Conservation (phyloP, 2,329 filamentous ascomycete species). For the Lasiodiplodia sp. region DNA sequence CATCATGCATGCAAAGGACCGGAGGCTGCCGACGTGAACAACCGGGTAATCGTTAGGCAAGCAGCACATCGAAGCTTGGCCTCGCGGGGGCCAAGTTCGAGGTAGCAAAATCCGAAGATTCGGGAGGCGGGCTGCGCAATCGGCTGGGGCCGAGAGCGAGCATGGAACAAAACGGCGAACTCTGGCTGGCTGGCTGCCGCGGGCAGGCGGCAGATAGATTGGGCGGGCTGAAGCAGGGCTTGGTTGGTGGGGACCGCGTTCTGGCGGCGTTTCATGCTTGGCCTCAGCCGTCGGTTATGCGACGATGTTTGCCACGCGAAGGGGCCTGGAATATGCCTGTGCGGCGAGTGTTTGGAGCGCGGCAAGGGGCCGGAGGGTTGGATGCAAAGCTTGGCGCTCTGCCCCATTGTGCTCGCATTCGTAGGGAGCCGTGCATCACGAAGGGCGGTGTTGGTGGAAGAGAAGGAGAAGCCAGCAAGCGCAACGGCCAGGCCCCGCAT, state of each 20-base stretch:
- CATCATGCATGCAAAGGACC: not conserved
- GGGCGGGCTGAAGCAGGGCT: not conserved
- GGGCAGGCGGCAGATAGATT: conserved; percentile 8
- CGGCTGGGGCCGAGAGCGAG: conserved; percentile 2
- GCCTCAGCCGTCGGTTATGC: conserved; percentile 14
- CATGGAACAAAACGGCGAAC: not conserved
- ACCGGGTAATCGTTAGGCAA: not conserved
- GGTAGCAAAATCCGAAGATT: not conserved
- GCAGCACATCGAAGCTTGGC: conserved; percentile 5
- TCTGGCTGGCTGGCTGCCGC: conserved; percentile 10
- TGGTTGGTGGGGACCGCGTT: conserved; percentile 8
- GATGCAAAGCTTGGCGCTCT: conserved; percentile 13
- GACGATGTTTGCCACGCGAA: conserved; percentile 26
- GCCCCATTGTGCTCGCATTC: conserved; percentile 1
- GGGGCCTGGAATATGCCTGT: not conserved
- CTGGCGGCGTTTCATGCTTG: conserved; percentile 17
- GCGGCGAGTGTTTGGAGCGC: not conserved
- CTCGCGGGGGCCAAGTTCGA: not conserved
- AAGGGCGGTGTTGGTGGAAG: not conserved
- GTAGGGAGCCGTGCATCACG: not conserved
- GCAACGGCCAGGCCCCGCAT: not conserved
- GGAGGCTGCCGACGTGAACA: not conserved
- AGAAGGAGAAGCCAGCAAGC: not conserved
- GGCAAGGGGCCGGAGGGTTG: not conserved
- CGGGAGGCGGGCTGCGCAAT: conserved; percentile 11